Conservation (phyloP, 768 basidiomycete genomes). For the Mycena floridula region DNA sequence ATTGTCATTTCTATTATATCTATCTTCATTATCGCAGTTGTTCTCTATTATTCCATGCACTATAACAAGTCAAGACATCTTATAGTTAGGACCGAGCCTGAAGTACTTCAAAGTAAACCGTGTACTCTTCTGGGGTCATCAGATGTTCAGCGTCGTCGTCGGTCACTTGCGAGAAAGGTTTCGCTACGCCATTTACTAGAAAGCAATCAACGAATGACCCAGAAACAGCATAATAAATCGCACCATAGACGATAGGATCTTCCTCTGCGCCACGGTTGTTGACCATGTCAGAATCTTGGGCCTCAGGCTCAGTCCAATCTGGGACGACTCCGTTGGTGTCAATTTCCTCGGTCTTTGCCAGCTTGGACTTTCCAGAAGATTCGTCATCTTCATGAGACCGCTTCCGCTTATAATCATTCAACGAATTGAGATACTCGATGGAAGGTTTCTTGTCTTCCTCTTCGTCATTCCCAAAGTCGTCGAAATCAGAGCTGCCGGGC, state of each 20-base stretch:
- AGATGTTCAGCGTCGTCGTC: constrained; percentile 90
- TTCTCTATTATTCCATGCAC: constrained; percentile 6
- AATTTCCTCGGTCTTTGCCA: constrained; percentile 33
- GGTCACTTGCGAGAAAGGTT: constrained; percentile 74
- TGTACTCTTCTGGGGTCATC: constrained; percentile 94
- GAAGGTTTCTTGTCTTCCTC: constrained; percentile 68
- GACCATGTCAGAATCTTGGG: not conserved
- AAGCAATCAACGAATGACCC: constrained; percentile 3
- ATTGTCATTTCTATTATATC: constrained; percentile 18
- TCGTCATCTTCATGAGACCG: constrained; percentile 59
- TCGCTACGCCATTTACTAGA: constrained; percentile 68
- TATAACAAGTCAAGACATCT: too few relatives aligned
- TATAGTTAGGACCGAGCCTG: constrained; percentile 41
- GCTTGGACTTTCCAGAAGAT: constrained; percentile 26
- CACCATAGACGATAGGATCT: constrained; percentile 68
- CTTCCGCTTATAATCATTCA: constrained; percentile 74
- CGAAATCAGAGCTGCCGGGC: constrained; percentile 38
- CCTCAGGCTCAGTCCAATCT: constrained; percentile 1
- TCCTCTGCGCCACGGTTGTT: constrained; percentile 23
- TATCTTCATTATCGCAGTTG: constrained; percentile 31
- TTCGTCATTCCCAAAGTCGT: constrained; percentile 49
- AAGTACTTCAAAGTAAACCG: constrained; percentile 69
- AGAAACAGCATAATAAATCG: constrained; percentile 17
- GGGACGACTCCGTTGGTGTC: constrained; percentile 5
- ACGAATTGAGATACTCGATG: constrained; percentile 58